A percentile compares a stretch with the other conserved stretches of the same genome.
phyloP scores from a whole-genome alignment of 805 yeast species.

The Candida xyloterini region DNA sequence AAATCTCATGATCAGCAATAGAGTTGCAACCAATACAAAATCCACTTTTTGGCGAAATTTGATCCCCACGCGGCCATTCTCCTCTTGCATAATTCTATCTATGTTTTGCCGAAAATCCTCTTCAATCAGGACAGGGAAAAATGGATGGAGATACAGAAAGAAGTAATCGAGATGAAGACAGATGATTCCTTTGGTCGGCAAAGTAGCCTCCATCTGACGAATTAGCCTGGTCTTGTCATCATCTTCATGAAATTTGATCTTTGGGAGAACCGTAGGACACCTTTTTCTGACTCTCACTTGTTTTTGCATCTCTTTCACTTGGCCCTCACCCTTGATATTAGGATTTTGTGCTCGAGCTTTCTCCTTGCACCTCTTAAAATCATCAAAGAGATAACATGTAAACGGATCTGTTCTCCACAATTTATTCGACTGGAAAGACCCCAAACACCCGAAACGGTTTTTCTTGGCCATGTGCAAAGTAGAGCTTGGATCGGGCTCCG shows the following conservation, averaged over 20 bases:
- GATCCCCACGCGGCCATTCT: slow-evolving; percentile 1
- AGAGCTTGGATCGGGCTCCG: slow-evolving; percentile 9
- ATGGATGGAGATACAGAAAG: slow-evolving; percentile 41
- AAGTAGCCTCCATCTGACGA: slow-evolving; percentile 10
- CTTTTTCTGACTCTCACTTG: slow-evolving; percentile 9
- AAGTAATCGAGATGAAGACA: slow-evolving; percentile 39
- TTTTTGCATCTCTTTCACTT: not conserved
- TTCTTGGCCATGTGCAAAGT: slow-evolving; percentile 19
- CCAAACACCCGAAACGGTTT: slow-evolving; percentile 17
- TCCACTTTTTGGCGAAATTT: slow-evolving; percentile 19
- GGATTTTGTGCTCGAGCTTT: not conserved
- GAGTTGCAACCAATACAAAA: slow-evolving; percentile 22
- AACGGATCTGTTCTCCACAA: slow-evolving; percentile 21
- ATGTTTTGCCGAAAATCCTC: slow-evolving; percentile 32
- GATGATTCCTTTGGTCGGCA: slow-evolving; percentile 34
- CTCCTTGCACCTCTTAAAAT: slow-evolving; percentile 2
- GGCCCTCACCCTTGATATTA: not conserved
- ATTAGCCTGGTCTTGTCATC: not conserved
- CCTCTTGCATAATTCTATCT: slow-evolving; percentile 30
- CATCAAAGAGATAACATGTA: slow-evolving; percentile 13
- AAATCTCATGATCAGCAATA: slow-evolving; percentile 29
- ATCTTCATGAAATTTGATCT: too few species aligned
- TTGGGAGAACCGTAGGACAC: too few species aligned
- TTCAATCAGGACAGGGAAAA: slow-evolving; percentile 47
- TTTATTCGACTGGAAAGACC: slow-evolving; percentile 15